Base-by-base conservation (phyloP, 768 basidiomycete genomes). In the Psilocybe tampanensis region DNA sequence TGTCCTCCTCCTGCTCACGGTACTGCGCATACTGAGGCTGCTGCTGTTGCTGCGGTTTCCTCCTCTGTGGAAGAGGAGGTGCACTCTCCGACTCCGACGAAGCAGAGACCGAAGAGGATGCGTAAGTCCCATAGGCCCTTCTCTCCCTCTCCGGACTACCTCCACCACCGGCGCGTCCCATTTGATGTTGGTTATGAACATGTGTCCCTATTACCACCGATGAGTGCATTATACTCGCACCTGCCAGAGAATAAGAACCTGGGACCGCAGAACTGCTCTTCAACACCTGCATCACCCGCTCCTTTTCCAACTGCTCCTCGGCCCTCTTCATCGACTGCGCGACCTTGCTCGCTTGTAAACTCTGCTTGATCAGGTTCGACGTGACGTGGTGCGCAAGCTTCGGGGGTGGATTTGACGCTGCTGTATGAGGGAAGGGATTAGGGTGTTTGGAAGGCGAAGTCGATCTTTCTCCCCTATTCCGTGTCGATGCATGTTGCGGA, bases 251-350 rank as follows among this genome's bases (percentile, higher is more conserved):
- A 72, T 65, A 68, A 64, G 65, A 61, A 69, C 71, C 71, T 59
- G 70, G 64, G 29, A 68, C 62, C 47, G 67, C 66, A 26, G 78
- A 74, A 39, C 84, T 84, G 61, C 86, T 87, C 70, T 87, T 88
- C 29, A 92, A 75, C 11, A 92, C 85, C 68, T 86, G 83, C 58
- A 90, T 73, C 18, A 90, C 81, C 9, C 90, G 77, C 66, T 88
- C 86, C 60, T 83, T 82, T 68, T 89, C 88, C 17, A 90, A 75
- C 59, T 82, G 78, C 41, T 83, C 83, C 63, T 91, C 86, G 0
- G 83, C 85, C 47, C 82, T 81, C 70, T 90, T 89, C 70, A 90
- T 75, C 3, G 80, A 80, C 68, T 89, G 86, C 1, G 83, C 90
- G 0, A 83, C 81, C 64, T 89, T 89, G 55, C 82, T 85, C 6